Conservation (phyloP, 495 filamentous ascomycete species). For the Neurospora sp. region DNA sequence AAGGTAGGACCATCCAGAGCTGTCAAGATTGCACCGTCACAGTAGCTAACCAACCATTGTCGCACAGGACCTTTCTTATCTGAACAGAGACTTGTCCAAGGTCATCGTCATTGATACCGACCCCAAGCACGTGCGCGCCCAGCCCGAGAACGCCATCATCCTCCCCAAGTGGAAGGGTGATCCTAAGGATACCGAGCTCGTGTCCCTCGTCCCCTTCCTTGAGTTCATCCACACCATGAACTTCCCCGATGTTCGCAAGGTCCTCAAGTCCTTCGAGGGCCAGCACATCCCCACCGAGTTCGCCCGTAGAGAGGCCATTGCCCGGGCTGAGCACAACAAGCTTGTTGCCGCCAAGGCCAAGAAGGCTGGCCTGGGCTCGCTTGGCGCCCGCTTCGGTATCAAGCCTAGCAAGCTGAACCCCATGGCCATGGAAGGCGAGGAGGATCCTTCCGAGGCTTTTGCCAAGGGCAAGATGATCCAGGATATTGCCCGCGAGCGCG, state of each 20-base stretch:
- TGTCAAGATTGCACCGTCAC: not conserved
- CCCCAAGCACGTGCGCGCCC: constrained; percentile 63
- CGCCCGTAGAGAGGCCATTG: constrained; percentile 71
- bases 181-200: constrained; percentile 68
- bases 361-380: constrained; percentile 51
- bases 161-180: constrained; percentile 83
- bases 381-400: constrained; percentile 64
- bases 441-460: constrained; percentile 58
- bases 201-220: constrained; percentile 85
- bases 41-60: not conserved
- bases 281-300: constrained; percentile 81
- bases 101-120: constrained; percentile 88
- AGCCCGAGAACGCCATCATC: constrained; percentile 90
- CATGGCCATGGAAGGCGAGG: constrained; percentile 54
- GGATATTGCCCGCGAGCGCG: constrained; percentile 83
- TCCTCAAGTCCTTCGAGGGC: constrained; percentile 81
- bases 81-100: constrained; percentile 91
- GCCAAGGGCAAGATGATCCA: constrained; percentile 89
- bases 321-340: constrained; percentile 69
- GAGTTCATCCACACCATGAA: constrained; percentile 95
- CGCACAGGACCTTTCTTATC: constrained; percentile 76
- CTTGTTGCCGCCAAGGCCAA: constrained; percentile 60
- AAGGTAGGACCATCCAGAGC: constrained; percentile 57
- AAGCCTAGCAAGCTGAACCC: constrained; percentile 48
- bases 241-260: constrained; percentile 68